Base-by-base conservation (phyloP, 331 rosid genomes). In the Malus hybrid region DNA sequence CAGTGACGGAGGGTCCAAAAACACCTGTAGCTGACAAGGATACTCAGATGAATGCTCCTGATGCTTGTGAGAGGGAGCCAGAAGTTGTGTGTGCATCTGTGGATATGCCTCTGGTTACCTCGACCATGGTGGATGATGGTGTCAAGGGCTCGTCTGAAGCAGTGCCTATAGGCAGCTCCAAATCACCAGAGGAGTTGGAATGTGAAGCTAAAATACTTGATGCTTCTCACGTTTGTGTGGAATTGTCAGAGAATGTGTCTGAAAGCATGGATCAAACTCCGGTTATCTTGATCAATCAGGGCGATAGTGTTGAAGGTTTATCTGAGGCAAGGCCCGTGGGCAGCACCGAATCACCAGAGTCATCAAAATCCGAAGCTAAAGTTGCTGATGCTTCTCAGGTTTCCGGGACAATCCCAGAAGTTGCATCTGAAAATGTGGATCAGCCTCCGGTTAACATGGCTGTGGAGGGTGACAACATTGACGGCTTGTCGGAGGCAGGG, bases 391-490 rank as follows among this genome's bases (percentile, higher is more conserved):
- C 42, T 60, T 59, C 72, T 71, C 71, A 57, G 73, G 74, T 59
- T 52, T 71, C 70, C 66, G 79, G 73, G 67, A 29, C 65, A 70
- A 80, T 64, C 62, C 67, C 61, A 61, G 86, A 61, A 62, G 18
- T 36, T 72, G 36, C 42, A 11, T 42, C 81, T 44, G 79, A 78
- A 70, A 79, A 56, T 48, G 59, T 56, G 39, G 80, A 59, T 67
- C 76, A 76, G 67, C 87, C 88, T 76, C 28, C 50, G 8, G 73
- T 78, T 72, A 67, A 80, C 71, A 24, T 81, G 27, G 60, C 76
- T 12, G 66, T 54, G 12, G 85, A 36, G 29, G 73, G 64, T 73
- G 82, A 69, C 74, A 73, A 20, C 14, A 79, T 75, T 62, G 86
- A 77, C 70, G 76, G 79, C 75, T 82, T 48, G 14, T 64, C 75